phyloP scores from a whole-genome alignment of 768 basidiomycete species.

The Sporobolomyces roseus region DNA sequence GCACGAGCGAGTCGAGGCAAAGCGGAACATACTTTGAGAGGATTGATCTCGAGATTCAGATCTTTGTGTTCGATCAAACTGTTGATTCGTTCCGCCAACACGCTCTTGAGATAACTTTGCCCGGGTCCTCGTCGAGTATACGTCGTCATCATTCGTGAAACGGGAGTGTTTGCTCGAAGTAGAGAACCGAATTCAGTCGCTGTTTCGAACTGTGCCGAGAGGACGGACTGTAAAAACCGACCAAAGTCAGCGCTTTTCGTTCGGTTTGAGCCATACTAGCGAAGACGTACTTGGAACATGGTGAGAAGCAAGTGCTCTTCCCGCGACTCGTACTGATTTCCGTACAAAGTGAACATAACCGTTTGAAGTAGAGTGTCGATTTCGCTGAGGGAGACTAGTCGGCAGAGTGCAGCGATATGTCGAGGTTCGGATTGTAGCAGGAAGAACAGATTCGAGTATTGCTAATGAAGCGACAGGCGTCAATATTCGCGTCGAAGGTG shows the following conservation, averaged over 20 bases:
- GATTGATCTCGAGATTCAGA: slow-evolving; percentile 97
- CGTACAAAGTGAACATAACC: slow-evolving; percentile 99
- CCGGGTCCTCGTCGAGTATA: slow-evolving; percentile 98
- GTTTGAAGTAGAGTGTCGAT: slow-evolving; percentile 99
- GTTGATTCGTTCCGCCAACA: slow-evolving; percentile 96
- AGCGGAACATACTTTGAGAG: slow-evolving; percentile 68
- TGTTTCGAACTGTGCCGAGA: slow-evolving; percentile 98
- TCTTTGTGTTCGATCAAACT: slow-evolving; percentile 99
- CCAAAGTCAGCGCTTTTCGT: no score
- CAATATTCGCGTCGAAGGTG: no score
- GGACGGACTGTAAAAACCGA: slow-evolving; percentile 65
- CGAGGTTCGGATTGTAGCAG: slow-evolving; percentile 95
- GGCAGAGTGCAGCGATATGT: slow-evolving; percentile 91
- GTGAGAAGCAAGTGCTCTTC: slow-evolving; percentile 97
- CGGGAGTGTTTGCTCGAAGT: slow-evolving; percentile 95
- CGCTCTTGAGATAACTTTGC: slow-evolving; percentile 95
- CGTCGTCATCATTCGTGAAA: slow-evolving; percentile 99
- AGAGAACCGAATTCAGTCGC: slow-evolving; percentile 99
- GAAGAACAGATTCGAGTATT: slow-evolving; percentile 98
- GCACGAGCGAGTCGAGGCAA: neutral
- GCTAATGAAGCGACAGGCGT: no score
- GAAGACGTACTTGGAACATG: slow-evolving; percentile 78
- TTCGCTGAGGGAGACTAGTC: slow-evolving; percentile 90
- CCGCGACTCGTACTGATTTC: slow-evolving; percentile 96
- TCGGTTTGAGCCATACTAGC: no score